phyloP scores from a whole-genome alignment of 257 asterid species.

The Gentiana macrophylla region DNA sequence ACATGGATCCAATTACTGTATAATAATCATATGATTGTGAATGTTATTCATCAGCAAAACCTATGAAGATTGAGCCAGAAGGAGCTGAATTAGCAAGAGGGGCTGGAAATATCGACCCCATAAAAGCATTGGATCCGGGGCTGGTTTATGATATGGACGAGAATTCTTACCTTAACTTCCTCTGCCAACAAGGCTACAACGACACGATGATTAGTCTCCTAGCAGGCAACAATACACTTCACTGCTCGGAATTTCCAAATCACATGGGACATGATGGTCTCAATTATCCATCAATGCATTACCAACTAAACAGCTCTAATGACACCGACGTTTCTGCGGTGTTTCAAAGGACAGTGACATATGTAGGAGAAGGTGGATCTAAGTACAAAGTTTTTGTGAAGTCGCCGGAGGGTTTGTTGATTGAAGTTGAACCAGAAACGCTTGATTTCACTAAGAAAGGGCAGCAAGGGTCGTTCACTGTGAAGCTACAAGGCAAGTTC shows the following conservation, averaged over 20 bases:
- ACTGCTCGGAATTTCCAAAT: constrained; percentile 29
- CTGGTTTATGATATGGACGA: constrained; percentile 39
- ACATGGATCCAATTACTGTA: no score
- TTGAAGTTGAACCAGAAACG: constrained; percentile 33
- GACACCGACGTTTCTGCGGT: constrained; percentile 26
- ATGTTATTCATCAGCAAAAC: constrained; percentile 27
- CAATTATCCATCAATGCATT: constrained; percentile 56
- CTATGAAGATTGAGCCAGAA: constrained; percentile 27
- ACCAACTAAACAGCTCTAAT: constrained; percentile 18
- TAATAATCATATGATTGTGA: no score
- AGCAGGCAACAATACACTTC: constrained; percentile 28
- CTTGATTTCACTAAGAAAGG: constrained; percentile 22
- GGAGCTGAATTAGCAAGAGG: constrained; percentile 51
- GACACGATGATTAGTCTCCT: constrained; percentile 21
- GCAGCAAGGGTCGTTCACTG: constrained; percentile 43
- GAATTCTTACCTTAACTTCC: constrained; percentile 35
- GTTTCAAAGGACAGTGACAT: constrained; percentile 42
- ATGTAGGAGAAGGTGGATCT: constrained; percentile 29
- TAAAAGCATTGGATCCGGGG: constrained; percentile 54
- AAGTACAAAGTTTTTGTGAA: constrained; percentile 33
- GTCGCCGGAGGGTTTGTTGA: constrained; percentile 22
- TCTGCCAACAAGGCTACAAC: constrained; percentile 53
- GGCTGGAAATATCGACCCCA: constrained; percentile 52
- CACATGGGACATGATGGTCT: constrained; percentile 50
- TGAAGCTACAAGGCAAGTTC: constrained; percentile 33